Conservation (phyloP, 495 filamentous ascomycete species). For the Neurospora sp. region DNA sequence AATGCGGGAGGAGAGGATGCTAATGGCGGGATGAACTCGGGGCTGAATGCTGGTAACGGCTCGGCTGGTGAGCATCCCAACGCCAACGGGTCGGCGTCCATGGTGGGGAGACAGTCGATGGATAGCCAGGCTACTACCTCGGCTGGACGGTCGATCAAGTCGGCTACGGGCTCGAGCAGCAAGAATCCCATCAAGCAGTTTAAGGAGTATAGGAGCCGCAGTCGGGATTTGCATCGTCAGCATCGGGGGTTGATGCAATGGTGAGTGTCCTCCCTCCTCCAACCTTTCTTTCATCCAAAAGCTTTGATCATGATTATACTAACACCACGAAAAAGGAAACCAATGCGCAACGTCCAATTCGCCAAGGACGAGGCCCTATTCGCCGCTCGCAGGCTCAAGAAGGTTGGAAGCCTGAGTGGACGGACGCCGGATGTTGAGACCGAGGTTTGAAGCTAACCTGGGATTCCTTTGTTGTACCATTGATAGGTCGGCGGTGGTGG, state of each 20-base stretch:
- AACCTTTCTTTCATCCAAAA: no score
- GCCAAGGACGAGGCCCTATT: constrained; percentile 60
- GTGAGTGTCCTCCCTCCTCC: no score
- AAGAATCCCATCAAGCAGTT: constrained; percentile 37
- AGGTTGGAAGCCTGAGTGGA: constrained; percentile 46
- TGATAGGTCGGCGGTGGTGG: neutral
- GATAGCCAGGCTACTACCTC: constrained; percentile 11
- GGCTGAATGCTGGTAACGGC: neutral
- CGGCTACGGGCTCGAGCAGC: constrained; percentile 13
- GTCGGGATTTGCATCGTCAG: constrained; percentile 51
- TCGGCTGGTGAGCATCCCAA: neutral
- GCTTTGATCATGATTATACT: neutral
- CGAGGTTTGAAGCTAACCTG: constrained; percentile 27
- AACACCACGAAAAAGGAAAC: constrained; percentile 32
- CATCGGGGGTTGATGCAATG: constrained; percentile 69
- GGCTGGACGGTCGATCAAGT: constrained; percentile 6
- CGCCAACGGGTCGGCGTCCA: neutral
- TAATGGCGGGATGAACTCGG: constrained; percentile 4
- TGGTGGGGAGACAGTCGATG: constrained; percentile 7
- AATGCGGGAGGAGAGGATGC: neutral
- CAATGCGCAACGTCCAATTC: constrained; percentile 58
- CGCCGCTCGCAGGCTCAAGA: constrained; percentile 47
- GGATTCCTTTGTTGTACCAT: neutral
- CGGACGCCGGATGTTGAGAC: constrained; percentile 65
- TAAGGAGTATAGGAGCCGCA: constrained; percentile 43